Percentiles rank a stretch among this genome's conserved stretches.
phyloP scores from a whole-genome alignment of 31 red algal genomes.

The Bonnemaisonia californica region DNA sequence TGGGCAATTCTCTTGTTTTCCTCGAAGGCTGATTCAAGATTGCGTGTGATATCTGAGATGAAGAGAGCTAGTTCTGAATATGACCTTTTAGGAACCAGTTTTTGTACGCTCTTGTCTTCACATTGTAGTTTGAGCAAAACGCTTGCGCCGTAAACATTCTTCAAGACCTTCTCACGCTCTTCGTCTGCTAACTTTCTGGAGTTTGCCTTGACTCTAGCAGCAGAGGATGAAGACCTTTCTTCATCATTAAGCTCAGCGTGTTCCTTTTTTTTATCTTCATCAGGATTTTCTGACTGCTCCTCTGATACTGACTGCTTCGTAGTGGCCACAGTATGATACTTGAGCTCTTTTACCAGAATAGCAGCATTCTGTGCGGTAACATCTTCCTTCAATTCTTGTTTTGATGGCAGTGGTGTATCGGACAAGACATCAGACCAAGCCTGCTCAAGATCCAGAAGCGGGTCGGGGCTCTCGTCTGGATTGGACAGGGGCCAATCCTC shows the following conservation, averaged over 20 bases:
- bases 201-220: background rate
- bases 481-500: constrained; percentile 39
- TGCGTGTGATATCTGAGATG: constrained; percentile 10
- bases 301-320: background rate
- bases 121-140: constrained; percentile 73
- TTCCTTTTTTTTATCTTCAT: background rate
- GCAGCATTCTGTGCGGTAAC: constrained; percentile 33
- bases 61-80: constrained; percentile 54
- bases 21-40: constrained; percentile 16
- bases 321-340: constrained; percentile 53
- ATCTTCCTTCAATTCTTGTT: constrained; percentile 18
- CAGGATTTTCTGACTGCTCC: background rate
- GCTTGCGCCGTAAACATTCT: constrained; percentile 65
- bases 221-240: background rate
- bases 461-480: constrained; percentile 10
- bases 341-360: constrained; percentile 40
- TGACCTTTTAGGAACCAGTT: constrained; percentile 37
- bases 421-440: constrained; percentile 34
- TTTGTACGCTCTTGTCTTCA: constrained; percentile 48
- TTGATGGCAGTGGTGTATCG: constrained; percentile 1
- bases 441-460: constrained; percentile 41
- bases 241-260: background rate
- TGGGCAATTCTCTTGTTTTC: constrained; percentile 28
- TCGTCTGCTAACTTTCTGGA: background rate
- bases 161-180: background rate